Base-by-base conservation (phyloP, 352 stramenopile genomes). In the Globisporangium apiculatum region DNA sequence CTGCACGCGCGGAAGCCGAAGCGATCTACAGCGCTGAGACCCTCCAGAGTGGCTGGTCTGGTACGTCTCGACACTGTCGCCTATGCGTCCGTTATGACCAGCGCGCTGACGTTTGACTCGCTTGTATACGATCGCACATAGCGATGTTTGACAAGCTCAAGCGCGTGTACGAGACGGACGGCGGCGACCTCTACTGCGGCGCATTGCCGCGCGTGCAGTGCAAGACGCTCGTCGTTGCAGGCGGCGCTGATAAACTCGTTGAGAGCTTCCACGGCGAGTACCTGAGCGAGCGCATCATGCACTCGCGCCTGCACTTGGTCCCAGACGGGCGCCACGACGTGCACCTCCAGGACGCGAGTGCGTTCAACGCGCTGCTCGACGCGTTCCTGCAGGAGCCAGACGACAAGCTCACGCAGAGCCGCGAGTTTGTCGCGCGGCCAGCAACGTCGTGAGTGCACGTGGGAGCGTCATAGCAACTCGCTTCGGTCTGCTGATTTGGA, bases 281-380 rank as follows among this genome's bases (percentile, higher is more conserved):
- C 58, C 52, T 94, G 61, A 94, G 75, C 69, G 84, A 94, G 61
- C 84, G 84, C 58, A 91, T 94, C 69, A 76, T 91, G 73, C 81
- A 94, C 69, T 91, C 81, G 43, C 69, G 76, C 36, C 60, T 89
- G 17, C 73, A 89, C 50, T 60, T 87, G 43, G 60, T 91, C 18
- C 47, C 71, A 5, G 67, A 69, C 46, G 81, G 76, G 40, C 71
- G 70, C 35, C 76, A 91, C 60, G 78, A 89, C 52, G 56, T 91
- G 42, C 71, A 87, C 49, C 54, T 84, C 18, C 65, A 72, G 9
- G 61, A 85, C 45, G 62, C 79, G 0, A 55, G 60, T 5, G 66
- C 60, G 10, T 89, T 91, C 54, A 91, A 94, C 61, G 53, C 55
- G 24, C 36, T 94, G 47, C 66, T 94, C 18, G 58, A 72, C n/a